phyloP scores from a whole-genome alignment of 257 asterid genomes.

The Salvia splendens region DNA sequence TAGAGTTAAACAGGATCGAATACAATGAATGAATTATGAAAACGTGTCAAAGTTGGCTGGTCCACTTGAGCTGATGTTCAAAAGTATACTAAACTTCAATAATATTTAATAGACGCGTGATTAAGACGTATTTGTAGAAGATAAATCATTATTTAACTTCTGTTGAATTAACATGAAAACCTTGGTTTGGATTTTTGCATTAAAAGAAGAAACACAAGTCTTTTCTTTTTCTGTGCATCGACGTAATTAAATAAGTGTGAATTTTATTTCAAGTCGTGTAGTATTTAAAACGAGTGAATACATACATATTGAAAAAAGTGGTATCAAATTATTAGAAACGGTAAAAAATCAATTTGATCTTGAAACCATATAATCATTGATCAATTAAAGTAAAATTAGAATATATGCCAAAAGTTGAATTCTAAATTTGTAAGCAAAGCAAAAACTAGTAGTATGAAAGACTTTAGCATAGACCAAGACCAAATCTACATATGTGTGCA shows the following conservation, averaged over 20 bases:
- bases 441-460: background rate
- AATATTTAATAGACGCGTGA: background rate
- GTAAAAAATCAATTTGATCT: background rate
- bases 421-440: background rate
- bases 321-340: background rate
- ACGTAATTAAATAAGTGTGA: no score
- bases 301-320: no score
- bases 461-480: constrained; percentile 5
- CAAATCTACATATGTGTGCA: background rate
- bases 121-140: background rate
- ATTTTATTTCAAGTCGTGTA: no score
- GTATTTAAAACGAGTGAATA: no score
- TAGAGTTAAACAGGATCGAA: constrained; percentile 23
- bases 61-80: constrained; percentile 24
- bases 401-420: background rate
- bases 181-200: constrained; percentile 29
- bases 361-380: background rate
- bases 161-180: background rate
- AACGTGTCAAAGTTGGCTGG: constrained; percentile 64
- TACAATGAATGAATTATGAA: constrained; percentile 47
- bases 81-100: constrained; percentile 5
- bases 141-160: background rate
- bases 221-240: no score
- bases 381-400: background rate
- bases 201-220: background rate